Percentiles rank a stretch among this genome's conserved stretches.
These are phyloP conservation scores for Colletotrichum gloeosporioides DNA, from an alignment of 2,329 filamentous ascomycete genomes.

Conservation along the genomic window DNA sequence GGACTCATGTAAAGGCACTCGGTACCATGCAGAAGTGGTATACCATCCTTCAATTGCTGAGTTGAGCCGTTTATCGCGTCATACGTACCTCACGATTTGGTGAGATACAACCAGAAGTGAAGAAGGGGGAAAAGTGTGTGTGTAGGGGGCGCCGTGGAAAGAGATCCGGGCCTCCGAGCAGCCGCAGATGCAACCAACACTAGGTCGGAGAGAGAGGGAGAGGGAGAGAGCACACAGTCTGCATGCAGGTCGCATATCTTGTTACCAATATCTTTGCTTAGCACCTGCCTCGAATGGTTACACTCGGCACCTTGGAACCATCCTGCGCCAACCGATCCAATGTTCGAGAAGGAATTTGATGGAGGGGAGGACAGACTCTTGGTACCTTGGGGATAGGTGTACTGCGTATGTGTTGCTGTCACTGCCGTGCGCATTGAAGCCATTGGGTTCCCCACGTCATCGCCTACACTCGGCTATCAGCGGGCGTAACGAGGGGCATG, in stretches of 20 bases:
- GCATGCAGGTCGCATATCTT: slow-evolving; percentile 4
- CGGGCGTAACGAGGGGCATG: slow-evolving; percentile 7
- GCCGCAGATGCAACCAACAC: background rate
- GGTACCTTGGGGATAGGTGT: background rate
- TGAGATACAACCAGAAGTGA: background rate
- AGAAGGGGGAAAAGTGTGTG: background rate
- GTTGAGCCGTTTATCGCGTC: background rate
- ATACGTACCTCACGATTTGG: background rate
- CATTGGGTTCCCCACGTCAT: slow-evolving; percentile 11
- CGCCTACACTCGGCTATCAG: slow-evolving; percentile 16
- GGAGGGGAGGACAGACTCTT: background rate
- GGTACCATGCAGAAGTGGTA: background rate
- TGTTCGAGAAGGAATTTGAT: background rate
- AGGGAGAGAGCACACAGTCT: background rate
- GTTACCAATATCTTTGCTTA: background rate
- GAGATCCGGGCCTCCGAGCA: slow-evolving; percentile 15
- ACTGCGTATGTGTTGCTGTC: background rate
- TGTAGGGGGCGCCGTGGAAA: background rate
- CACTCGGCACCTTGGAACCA: slow-evolving; percentile 9
- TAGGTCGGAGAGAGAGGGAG: background rate
- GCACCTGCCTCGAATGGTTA: slow-evolving; percentile 11
- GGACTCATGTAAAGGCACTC: background rate
- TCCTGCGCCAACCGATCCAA: background rate
- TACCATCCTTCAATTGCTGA: background rate
- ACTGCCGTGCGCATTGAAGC: background rate